Evolutionary conservation across 495 filamentous ascomycete genomes (phyloP), one percentile per base, ranked within the genome.

Genomic region (Lasiosphaeris hirsuta): DNA sequence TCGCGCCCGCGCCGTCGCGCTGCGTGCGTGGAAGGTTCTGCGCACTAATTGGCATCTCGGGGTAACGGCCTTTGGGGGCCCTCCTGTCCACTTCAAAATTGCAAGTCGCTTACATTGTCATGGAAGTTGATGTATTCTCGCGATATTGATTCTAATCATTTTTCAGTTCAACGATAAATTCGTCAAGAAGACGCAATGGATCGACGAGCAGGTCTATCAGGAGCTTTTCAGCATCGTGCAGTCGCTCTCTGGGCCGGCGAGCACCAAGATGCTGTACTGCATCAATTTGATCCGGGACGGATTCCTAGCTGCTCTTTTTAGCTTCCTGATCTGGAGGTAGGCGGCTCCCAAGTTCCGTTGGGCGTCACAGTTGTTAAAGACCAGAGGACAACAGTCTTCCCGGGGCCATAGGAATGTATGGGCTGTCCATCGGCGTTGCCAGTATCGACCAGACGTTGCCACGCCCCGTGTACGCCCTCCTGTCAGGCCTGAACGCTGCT

Each of bases 151-250:
- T 6, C 14, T 17, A 6, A 40, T 30, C 5, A n/a, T 0, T 30
- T 10, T 4, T 15, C n/a, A 79, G 78, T 75, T 87, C 52, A 80
- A 89, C 63, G 70, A 75, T 18, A 78, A 78, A 44, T 94, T 91
- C 66, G 89, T 92, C 3, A 71, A 82, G 34, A 79, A 81, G 59
- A 64, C 77, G 33, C 72, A 74, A 66, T 94, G 90, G 90, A 84
- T 92, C 41, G 84, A 91, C 69, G 87, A 90, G 59, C 85, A 88
- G 61, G 79, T 85, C 55, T 95, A 89, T 71, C 87, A 92, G 71
- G 89, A 95, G 63, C 79, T 92, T 13, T 95, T 93, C 68, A 87
- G 86, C 15, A 73, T 95, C 59, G 87, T 82, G 45, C 90, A 92
- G 68, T 84, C 85, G 11, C 80, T 92, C 15, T 84, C 87, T 0